phyloP scores from a whole-genome alignment of 129 eudicot species.

The Logfia minima region DNA sequence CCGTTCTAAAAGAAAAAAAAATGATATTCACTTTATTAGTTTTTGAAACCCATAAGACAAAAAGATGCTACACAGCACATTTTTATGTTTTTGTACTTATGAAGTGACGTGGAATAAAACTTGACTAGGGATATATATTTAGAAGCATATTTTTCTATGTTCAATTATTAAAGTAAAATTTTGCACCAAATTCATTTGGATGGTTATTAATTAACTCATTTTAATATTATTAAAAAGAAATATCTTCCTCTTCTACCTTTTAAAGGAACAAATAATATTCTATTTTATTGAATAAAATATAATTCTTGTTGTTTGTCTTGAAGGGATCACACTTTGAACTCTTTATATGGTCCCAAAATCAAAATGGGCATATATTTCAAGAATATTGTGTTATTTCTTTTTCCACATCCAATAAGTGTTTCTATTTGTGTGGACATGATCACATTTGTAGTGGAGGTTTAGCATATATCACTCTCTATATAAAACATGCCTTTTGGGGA shows the following conservation, averaged over 20 bases:
- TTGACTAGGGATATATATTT: constrained; percentile 24
- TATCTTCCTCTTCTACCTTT: constrained; percentile 19
- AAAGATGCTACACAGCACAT: constrained; percentile 26
- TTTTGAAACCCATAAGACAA: constrained; percentile 16
- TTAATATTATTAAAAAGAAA: constrained; percentile 12
- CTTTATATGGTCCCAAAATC: constrained; percentile 41
- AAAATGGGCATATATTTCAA: constrained; percentile 30
- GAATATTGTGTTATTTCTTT: constrained; percentile 34
- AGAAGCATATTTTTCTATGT: constrained; percentile 29
- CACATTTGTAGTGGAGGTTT: constrained; percentile 35
- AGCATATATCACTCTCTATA: constrained; percentile 29
- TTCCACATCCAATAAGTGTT: constrained; percentile 24
- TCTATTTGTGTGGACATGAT: constrained; percentile 40
- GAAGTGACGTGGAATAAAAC: constrained; percentile 36
- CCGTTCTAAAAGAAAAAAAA: no score
- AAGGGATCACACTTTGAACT: constrained; percentile 36
- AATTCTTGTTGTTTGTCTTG: constrained; percentile 33
- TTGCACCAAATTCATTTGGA: constrained; percentile 24
- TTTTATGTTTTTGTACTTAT: constrained; percentile 28
- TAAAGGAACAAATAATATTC: constrained; percentile 17
- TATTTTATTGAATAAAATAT: constrained; percentile 15
- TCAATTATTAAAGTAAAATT: constrained; percentile 34
- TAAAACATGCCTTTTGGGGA: constrained; percentile 9
- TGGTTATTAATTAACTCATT: neutral
- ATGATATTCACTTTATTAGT: neutral